Evolutionary conservation across 2,329 filamentous ascomycete species (phyloP).

Genomic region (Venturia effusa): DNA sequence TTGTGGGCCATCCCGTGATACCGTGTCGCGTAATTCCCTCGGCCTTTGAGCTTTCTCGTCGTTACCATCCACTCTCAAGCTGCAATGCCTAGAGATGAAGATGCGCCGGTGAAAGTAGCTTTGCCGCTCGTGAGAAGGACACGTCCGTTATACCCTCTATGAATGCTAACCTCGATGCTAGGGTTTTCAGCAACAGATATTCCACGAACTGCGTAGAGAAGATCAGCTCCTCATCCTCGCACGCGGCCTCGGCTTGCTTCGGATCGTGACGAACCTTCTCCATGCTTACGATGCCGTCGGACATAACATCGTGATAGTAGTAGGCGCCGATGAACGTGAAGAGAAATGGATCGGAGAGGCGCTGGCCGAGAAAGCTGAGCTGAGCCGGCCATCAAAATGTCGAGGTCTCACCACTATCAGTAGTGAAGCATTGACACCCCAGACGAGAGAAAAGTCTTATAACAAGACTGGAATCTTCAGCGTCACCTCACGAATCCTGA

Average conservation of each 20-base stretch:
- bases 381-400: constrained; percentile 72
- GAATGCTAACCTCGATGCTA: constrained; percentile 21
- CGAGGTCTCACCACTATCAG: constrained; percentile 86
- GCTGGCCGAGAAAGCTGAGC: constrained; percentile 85
- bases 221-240: constrained; percentile 92
- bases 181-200: constrained; percentile 91
- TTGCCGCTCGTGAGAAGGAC: constrained; percentile 52
- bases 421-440: constrained; percentile 83
- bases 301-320: constrained; percentile 80
- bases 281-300: constrained; percentile 95
- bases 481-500: constrained; percentile 88
- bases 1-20: not conserved
- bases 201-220: constrained; percentile 77
- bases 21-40: not conserved
- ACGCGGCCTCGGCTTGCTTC: constrained; percentile 81
- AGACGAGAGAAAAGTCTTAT: constrained; percentile 85
- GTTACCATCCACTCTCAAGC: not conserved
- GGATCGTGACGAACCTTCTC: constrained; percentile 87
- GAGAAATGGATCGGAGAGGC: constrained; percentile 97
- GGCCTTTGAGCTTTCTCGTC: not conserved
- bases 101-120: constrained; percentile 63
- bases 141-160: not conserved
- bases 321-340: constrained; percentile 84
- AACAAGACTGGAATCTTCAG: constrained; percentile 81
- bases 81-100: constrained; percentile 30